Conservation (phyloP, 345 rosid species). For the Noccaea bulbosa region DNA sequence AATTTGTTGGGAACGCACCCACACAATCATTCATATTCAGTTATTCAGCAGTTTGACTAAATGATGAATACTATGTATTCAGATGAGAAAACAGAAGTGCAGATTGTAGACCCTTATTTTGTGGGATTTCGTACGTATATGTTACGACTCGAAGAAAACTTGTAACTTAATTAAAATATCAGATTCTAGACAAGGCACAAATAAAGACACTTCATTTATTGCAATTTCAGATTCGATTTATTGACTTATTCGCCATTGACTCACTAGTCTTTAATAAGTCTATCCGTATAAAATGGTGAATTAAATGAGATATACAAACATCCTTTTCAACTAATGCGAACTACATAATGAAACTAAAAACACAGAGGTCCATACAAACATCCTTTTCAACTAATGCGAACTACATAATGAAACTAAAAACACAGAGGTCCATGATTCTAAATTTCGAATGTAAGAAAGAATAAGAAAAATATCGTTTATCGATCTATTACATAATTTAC, state of each 20-base stretch:
- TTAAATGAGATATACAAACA: neutral
- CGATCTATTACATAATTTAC: neutral
- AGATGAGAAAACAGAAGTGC: no score
- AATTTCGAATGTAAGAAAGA: neutral
- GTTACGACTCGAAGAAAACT: no score
- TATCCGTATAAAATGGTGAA: neutral
- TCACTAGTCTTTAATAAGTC: neutral
- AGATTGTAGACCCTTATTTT: no score
- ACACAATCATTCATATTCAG: no score
- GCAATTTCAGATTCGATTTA: neutral
- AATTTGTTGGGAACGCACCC: no score
- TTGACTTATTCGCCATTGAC: slow-evolving; percentile 2
- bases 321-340: neutral
- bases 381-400: neutral
- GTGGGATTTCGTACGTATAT: no score
- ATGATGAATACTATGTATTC: no score
- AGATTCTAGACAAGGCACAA: no score
- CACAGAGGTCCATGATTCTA: neutral
- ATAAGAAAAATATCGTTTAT: neutral
- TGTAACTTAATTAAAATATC: no score
- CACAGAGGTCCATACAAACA: neutral
- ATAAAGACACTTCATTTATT: slow-evolving; percentile 1
- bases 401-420: neutral
- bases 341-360: neutral
- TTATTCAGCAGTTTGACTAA: no score